These are phyloP conservation scores for Globisporangium barbulae DNA, from an alignment of 352 stramenopile genomes.

Conservation along the genomic window DNA sequence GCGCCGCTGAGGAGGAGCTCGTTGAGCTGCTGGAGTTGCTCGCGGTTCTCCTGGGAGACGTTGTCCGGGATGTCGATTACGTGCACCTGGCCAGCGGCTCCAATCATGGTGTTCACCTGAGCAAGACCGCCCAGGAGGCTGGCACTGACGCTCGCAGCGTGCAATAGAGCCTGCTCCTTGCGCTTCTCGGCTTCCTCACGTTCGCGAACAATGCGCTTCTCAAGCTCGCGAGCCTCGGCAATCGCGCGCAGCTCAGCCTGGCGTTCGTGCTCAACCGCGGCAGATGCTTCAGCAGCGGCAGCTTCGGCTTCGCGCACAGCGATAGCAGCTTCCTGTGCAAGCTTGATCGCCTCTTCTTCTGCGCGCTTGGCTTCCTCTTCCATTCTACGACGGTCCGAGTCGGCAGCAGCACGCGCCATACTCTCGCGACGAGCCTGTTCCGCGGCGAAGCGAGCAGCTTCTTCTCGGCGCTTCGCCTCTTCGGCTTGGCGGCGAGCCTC, in stretches of 20 bases:
- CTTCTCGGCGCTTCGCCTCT: constrained; percentile 79
- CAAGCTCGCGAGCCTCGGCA: constrained; percentile 62
- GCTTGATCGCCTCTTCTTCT: constrained; percentile 57
- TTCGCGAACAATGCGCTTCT: constrained; percentile 53
- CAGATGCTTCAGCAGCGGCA: constrained; percentile 69
- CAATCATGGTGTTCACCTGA: constrained; percentile 75
- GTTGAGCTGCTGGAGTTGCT: constrained; percentile 85
- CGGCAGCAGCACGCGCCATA: constrained; percentile 44
- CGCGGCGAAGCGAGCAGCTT: constrained; percentile 58
- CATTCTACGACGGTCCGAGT: constrained; percentile 62
- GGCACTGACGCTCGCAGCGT: constrained; percentile 75
- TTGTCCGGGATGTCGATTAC: constrained; percentile 83
- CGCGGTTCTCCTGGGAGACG: constrained; percentile 81
- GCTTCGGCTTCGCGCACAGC: constrained; percentile 60
- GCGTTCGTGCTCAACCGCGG: constrained; percentile 75
- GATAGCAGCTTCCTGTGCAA: constrained; percentile 48
- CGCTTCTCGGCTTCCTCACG: constrained; percentile 52
- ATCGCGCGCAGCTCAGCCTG: constrained; percentile 81
- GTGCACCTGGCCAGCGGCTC: constrained; percentile 64
- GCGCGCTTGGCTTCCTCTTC: constrained; percentile 68
- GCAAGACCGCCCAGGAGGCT: constrained; percentile 72
- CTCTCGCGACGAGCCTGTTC: constrained; percentile 55
- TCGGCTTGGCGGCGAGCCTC: constrained; percentile 74
- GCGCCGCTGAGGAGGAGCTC: constrained; percentile 78
- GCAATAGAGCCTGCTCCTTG: constrained; percentile 57